Evolutionary conservation across 352 stramenopile genomes (phyloP), one percentile per base, ranked within the genome.

Genomic region (Globisporangium barbulae): DNA sequence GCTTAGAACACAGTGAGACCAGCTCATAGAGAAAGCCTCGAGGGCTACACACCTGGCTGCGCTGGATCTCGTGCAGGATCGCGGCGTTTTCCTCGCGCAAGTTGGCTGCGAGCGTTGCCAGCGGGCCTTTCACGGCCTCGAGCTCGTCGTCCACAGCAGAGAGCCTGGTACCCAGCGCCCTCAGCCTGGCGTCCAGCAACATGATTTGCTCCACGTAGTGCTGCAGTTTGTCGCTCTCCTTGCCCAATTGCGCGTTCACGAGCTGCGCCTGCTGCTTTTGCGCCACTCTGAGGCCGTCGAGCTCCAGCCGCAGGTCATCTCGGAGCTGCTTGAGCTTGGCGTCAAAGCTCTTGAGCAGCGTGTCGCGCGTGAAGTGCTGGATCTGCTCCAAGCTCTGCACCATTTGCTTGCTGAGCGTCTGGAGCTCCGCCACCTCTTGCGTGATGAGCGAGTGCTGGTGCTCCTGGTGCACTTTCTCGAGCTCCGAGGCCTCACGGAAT

Each of bases 21-120:
- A 19, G 5, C 42, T 21, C 42, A 28, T 13, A 21, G 42, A 49
- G 42, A 49, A 17, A 25, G 42, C 8, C 0, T 21, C 2, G 19
- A 28, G 6, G 42, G 15, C 41, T 47, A 31, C 59, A 19, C 47
- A 87, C 80, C 68, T 90, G 81, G 63, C 76, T 90, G 9, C 83
- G 76, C 48, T 81, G 67, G 30, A 93, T 89, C 55, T 93, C 81
- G 25, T 78, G 63, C 25, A 89, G 42, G 41, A 93, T 88, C 9
- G 79, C 69, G 4, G 81, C 70, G 57, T 91, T 93, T 49, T 93
- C 84, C 61, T 90, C 76, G 31, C 79, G 68, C 45, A 93, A 45
- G 54, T 93, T 91, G 21, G 69, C 75, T 12, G 78, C 74, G 48
- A 81, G 61, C 5, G 79, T 91, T 48, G 76, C 58, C 35, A 91